Evolutionary conservation across 2,329 filamentous ascomycete genomes (phyloP), one percentile per base, ranked within the genome.

Genomic region (Passalora sequoiae): DNA sequence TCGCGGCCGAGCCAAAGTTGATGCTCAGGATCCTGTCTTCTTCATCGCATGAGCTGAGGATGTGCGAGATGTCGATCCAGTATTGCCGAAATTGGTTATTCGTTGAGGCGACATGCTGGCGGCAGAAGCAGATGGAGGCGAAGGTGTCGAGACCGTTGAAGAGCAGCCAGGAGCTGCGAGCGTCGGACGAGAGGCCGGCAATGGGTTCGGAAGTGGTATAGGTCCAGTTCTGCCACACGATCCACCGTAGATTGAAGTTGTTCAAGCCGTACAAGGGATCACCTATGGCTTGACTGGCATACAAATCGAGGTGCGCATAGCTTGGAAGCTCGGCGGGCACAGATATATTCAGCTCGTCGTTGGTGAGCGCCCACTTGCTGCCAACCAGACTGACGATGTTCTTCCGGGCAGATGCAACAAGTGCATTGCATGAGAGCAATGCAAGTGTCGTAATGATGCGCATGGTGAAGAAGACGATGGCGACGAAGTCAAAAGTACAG

Each of bases 131-230:
- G 33, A 83, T 71, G 7, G 71, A 72, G 4, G 76, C 67, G 51
- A 80, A 81, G 0, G 78, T 82, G 50, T 83, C 78, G 2, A 82
- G 66, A 5, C 78, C 78, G 43, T 82, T 72, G 62, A 82, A 82
- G 0, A 80, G 65, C 1, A 82, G 68, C 67, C 72, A 81, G 3
- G 72, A 77, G 6, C 62, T 62, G 4, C 55, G 66, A 1, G 58
- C 59, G 24, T 68, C 63, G 3, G 51, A 43, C 0, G 46, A 50
- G 62, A 77, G 52, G 15, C 61, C 66, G 6, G 60, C 31, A 2
- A 81, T 61, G 0, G 64, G 63, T 6, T 60, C 63, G n/a, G 71
- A 72, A 1, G 69, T 74, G 20, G 33, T 36, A 54, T 81, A 83
- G 1, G 76, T 82, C 78, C 79, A 83, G 55, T 81, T 77, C 10